Percentiles rank a stretch among this genome's conserved stretches.
phyloP scores from a whole-genome alignment of 116 monocot species.

The Thalassia testudinum region DNA sequence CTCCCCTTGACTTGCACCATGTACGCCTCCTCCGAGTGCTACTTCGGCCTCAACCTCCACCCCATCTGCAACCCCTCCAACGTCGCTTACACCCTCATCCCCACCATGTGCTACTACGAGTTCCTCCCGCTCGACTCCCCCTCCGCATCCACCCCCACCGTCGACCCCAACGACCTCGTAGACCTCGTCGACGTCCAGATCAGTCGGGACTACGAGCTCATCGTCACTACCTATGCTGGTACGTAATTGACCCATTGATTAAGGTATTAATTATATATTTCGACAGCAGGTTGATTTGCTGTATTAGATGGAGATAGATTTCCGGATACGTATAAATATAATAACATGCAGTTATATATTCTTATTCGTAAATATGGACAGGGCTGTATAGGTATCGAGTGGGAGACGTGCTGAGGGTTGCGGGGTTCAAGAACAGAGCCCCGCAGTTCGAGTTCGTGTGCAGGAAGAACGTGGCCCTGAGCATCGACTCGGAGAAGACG shows the following conservation, averaged over 20 bases:
- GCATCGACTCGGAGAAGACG: slow-evolving; percentile 35
- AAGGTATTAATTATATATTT: not conserved
- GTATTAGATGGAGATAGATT: no score
- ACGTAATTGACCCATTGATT: slow-evolving; percentile 63
- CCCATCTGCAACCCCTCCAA: slow-evolving; percentile 39
- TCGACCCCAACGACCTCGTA: slow-evolving; percentile 19
- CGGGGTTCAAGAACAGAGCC: slow-evolving; percentile 35
- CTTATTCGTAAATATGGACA: no score
- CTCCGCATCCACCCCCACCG: slow-evolving; percentile 22
- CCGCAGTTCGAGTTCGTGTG: slow-evolving; percentile 32
- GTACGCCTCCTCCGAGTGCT: no score
- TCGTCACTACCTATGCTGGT: no score
- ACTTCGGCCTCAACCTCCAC: no score
- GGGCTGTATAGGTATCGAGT: slow-evolving; percentile 32
- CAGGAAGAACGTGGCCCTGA: slow-evolving; percentile 26
- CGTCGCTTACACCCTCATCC: slow-evolving; percentile 50
- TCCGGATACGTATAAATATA: no score
- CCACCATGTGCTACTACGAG: no score
- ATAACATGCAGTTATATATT: not conserved
- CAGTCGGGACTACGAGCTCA: slow-evolving; percentile 73
- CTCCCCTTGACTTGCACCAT: no score
- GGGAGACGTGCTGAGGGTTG: no score
- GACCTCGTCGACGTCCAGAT: slow-evolving; percentile 62
- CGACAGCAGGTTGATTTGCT: no score
- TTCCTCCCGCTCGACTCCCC: no score